Evolutionary conservation across 805 yeast species (phyloP).

Genomic region (Ogataea allantospora): DNA sequence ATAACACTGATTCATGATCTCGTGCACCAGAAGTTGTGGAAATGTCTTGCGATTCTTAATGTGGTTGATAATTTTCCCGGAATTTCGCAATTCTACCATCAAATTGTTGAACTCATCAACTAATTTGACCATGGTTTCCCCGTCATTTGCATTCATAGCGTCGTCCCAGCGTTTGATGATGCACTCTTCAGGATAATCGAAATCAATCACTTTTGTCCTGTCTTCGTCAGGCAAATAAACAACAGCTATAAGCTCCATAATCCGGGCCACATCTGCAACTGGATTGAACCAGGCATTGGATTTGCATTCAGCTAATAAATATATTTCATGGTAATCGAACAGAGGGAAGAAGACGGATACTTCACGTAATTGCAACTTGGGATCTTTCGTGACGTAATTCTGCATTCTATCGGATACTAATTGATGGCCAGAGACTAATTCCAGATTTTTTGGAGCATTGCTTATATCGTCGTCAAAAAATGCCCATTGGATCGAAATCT

Average conservation of each 20-base stretch:
- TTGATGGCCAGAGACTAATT: constrained; percentile 19
- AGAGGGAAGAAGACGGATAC: constrained; percentile 35
- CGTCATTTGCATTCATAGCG: constrained; percentile 34
- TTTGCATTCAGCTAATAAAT: constrained; percentile 48
- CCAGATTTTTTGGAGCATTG: constrained; percentile 17
- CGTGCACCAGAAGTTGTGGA: constrained; percentile 54
- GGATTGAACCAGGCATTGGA: constrained; percentile 60
- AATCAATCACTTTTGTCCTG: constrained; percentile 34
- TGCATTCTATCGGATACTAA: constrained; percentile 21
- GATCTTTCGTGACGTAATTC: constrained; percentile 30
- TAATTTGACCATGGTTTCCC: constrained; percentile 27
- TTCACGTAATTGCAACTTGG: constrained; percentile 25
- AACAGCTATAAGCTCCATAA: constrained; percentile 43
- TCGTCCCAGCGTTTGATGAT: constrained; percentile 39
- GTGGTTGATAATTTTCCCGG: constrained; percentile 27
- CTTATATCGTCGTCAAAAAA: constrained; percentile 25
- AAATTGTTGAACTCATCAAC: constrained; percentile 46
- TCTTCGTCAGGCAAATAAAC: constrained; percentile 41
- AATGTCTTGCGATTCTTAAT: constrained; percentile 23
- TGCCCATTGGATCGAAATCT: constrained; percentile 15
- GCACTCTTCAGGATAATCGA: constrained; percentile 36
- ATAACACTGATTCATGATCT: constrained; percentile 69
- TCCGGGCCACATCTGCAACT: constrained; percentile 55
- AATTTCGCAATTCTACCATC: constrained; percentile 35
- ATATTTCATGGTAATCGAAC: constrained; percentile 51